Percentiles rank a stretch among this genome's conserved stretches.
These are phyloP conservation scores for Polyporus arcularius DNA, from an alignment of 768 basidiomycete species.

Conservation along the genomic window DNA sequence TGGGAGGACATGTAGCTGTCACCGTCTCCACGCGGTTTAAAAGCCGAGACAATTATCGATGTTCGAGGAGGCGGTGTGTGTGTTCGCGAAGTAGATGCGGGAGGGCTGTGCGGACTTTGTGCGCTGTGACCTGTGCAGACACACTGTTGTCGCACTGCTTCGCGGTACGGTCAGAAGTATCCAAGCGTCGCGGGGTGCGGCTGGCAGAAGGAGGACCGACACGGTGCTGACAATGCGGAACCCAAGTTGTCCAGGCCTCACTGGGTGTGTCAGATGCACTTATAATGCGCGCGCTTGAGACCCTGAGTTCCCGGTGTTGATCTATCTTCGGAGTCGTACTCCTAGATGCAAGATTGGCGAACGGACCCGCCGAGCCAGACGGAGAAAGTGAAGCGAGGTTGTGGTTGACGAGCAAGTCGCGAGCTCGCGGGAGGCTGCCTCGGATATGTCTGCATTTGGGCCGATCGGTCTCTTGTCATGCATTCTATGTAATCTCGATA, in stretches of 20 bases:
- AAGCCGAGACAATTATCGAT: constrained; percentile 5
- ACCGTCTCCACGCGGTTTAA: constrained; percentile 12
- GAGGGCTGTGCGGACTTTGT: neutral
- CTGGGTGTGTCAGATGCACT: neutral
- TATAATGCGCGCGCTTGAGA: neutral
- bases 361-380: neutral
- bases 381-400: neutral
- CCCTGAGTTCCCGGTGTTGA: neutral
- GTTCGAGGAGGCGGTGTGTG: neutral
- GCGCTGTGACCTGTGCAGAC: too few species aligned
- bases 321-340: neutral
- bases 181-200: too few species aligned
- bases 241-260: neutral
- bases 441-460: too few species aligned
- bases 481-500: neutral
- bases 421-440: neutral
- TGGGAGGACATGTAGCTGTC: constrained; percentile 19
- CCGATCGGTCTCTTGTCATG: too few species aligned
- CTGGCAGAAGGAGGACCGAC: too few species aligned
- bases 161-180: too few species aligned
- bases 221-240: too few species aligned
- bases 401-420: neutral
- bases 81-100: constrained; percentile 2
- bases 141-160: too few species aligned
- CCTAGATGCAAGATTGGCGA: neutral